Evolutionary conservation across 2,329 filamentous ascomycete genomes (phyloP).

Genomic region (Verticillium nubilum): DNA sequence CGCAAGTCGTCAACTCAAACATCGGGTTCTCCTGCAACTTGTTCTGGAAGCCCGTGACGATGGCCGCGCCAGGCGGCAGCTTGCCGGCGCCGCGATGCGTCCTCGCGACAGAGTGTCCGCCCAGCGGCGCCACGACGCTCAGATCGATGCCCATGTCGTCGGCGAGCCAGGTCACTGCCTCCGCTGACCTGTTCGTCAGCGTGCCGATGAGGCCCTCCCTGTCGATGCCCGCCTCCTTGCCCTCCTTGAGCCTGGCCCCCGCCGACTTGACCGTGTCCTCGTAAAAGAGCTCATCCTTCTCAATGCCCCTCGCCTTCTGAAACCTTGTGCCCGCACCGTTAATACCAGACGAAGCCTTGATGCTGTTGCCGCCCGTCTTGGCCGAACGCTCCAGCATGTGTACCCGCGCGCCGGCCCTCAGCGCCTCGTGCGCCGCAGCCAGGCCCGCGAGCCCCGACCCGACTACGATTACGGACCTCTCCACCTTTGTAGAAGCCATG

Average conservation of each 20-base stretch:
- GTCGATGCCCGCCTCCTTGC: slow-evolving; percentile 15
- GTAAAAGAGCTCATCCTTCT: slow-evolving; percentile 38
- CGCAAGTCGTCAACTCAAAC: slow-evolving; percentile 46
- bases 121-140: slow-evolving; percentile 51
- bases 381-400: slow-evolving; percentile 52
- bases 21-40: slow-evolving; percentile 40
- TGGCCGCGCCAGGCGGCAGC: slow-evolving; percentile 53
- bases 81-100: slow-evolving; percentile 54
- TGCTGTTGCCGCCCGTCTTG: slow-evolving; percentile 59
- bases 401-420: slow-evolving; percentile 46
- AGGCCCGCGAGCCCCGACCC: slow-evolving; percentile 61
- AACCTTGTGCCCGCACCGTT: slow-evolving; percentile 56
- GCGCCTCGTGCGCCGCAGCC: slow-evolving; percentile 50
- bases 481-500: neutral
- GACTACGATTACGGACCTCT: slow-evolving; percentile 49
- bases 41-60: slow-evolving; percentile 48
- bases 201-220: slow-evolving; percentile 39
- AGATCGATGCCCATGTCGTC: slow-evolving; percentile 54
- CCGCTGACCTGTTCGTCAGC: slow-evolving; percentile 41
- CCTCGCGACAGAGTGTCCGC: slow-evolving; percentile 50
- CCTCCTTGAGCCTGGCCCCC: slow-evolving; percentile 31
- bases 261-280: slow-evolving; percentile 53
- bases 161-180: slow-evolving; percentile 50
- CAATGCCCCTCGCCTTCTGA: slow-evolving; percentile 35
- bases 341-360: slow-evolving; percentile 63